These are phyloP conservation scores for Escovopsis sp. DNA, from an alignment of 2,329 filamentous ascomycete species.

Conservation along the genomic window DNA sequence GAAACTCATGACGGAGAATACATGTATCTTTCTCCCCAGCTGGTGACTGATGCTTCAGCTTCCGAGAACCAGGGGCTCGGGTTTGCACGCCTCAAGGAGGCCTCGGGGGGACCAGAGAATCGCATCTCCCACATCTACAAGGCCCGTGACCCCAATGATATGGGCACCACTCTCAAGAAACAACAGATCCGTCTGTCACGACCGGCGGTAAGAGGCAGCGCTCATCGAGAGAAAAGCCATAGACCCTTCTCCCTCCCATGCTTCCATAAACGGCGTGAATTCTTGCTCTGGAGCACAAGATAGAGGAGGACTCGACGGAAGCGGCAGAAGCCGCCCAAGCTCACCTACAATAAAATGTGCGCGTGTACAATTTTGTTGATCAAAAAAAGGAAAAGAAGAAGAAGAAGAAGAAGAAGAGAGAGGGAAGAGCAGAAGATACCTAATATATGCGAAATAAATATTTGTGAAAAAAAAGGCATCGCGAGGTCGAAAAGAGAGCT, in stretches of 20 bases:
- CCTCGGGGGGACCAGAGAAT: too few relatives aligned
- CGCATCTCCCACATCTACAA: too few relatives aligned
- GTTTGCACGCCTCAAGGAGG: too few relatives aligned
- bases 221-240: slow-evolving; percentile 34
- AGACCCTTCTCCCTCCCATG: slow-evolving; percentile 37
- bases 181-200: slow-evolving; percentile 36
- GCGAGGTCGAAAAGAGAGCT: background rate
- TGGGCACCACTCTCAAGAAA: too few relatives aligned
- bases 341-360: slow-evolving; percentile 60
- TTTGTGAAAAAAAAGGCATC: too few relatives aligned
- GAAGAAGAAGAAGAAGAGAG: slow-evolving; percentile 14
- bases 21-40: too few relatives aligned
- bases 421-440: slow-evolving; percentile 8
- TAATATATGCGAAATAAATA: too few relatives aligned
- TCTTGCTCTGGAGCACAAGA: slow-evolving; percentile 49
- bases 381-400: slow-evolving; percentile 30
- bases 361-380: slow-evolving; percentile 49
- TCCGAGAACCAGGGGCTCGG: too few relatives aligned
- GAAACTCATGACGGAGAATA: too few relatives aligned
- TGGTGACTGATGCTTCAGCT: too few relatives aligned
- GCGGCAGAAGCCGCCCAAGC: slow-evolving; percentile 34
- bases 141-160: too few relatives aligned
- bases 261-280: slow-evolving; percentile 57
- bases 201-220: slow-evolving; percentile 59
- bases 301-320: slow-evolving; percentile 54